Evolutionary conservation across 768 basidiomycete species (phyloP).

Genomic region (Krasilnikovozyma curviuscula): DNA sequence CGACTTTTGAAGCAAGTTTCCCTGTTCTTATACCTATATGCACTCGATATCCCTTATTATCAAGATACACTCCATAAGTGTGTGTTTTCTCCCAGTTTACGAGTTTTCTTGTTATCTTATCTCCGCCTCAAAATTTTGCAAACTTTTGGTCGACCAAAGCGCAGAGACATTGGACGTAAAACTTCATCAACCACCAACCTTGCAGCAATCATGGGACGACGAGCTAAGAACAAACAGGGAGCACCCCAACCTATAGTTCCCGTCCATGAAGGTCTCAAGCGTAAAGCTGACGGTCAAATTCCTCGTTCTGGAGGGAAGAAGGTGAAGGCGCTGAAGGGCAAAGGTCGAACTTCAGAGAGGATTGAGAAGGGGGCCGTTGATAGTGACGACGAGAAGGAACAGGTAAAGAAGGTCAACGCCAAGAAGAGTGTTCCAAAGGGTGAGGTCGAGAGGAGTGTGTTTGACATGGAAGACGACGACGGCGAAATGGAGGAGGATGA

Average conservation of each 20-base stretch:
- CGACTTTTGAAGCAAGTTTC: too few species aligned
- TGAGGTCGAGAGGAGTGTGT: constrained; percentile 9
- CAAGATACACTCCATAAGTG: too few species aligned
- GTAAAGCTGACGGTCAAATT: constrained; percentile 11
- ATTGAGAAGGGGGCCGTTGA: constrained; percentile 23
- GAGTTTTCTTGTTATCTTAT: too few species aligned
- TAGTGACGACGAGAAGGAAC: constrained; percentile 20
- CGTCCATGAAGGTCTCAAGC: not conserved
- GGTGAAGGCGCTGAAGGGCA: constrained; percentile 19
- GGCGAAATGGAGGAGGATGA: constrained; percentile 12
- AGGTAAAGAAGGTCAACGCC: constrained; percentile 6
- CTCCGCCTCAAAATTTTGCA: too few species aligned
- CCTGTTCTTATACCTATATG: too few species aligned
- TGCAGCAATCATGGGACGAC: constrained; percentile 57
- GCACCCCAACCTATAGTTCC: constrained; percentile 40
- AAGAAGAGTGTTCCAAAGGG: constrained; percentile 13
- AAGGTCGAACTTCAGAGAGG: constrained; percentile 27
- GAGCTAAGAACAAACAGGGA: constrained; percentile 66
- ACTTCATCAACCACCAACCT: too few species aligned
- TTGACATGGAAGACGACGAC: constrained; percentile 8
- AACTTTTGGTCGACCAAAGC: too few species aligned
- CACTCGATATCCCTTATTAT: too few species aligned
- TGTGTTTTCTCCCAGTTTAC: too few species aligned
- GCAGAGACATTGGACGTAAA: too few species aligned
- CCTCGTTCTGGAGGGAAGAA: constrained; percentile 13